A percentile compares a stretch with the other conserved stretches of the same genome.
Evolutionary conservation across 257 asterid genomes (phyloP).

Genomic region (Plantago elongata): DNA sequence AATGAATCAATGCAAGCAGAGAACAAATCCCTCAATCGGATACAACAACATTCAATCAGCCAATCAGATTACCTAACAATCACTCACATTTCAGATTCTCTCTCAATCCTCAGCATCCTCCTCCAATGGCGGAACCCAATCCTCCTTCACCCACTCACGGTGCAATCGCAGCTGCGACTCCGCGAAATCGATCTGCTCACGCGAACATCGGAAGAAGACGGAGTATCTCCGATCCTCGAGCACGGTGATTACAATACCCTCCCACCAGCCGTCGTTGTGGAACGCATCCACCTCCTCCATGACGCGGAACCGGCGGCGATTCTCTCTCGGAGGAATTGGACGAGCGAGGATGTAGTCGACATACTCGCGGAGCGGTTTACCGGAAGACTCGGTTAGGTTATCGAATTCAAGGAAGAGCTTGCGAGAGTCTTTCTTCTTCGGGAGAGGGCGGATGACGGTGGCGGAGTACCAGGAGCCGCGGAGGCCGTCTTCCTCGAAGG

Average conservation of each 20-base stretch:
- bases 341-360: slow-evolving; percentile 41
- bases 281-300: slow-evolving; percentile 56
- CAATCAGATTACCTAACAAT: no score
- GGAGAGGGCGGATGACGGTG: slow-evolving; percentile 32
- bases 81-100: no score
- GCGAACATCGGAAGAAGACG: slow-evolving; percentile 45
- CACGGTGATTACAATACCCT: slow-evolving; percentile 37
- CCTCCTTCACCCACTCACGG: slow-evolving; percentile 57
- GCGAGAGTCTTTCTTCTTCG: slow-evolving; percentile 13
- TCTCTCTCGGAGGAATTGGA: slow-evolving; percentile 47
- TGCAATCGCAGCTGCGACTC: slow-evolving; percentile 50
- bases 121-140: slow-evolving; percentile 47
- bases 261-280: slow-evolving; percentile 73
- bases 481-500: slow-evolving; percentile 45
- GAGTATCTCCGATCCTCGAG: slow-evolving; percentile 28
- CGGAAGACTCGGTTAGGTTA: slow-evolving; percentile 24
- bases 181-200: slow-evolving; percentile 41
- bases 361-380: slow-evolving; percentile 32
- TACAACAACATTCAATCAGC: no score
- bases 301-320: slow-evolving; percentile 34
- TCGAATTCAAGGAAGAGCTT: slow-evolving; percentile 33
- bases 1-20: no score
- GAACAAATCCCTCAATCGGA: no score
- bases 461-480: slow-evolving; percentile 61
- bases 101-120: background rate